Percentiles rank a stretch among this genome's conserved stretches.
Evolutionary conservation across 2,329 filamentous ascomycete species (phyloP).

Genomic region (Calonectria pseudoturangicola): DNA sequence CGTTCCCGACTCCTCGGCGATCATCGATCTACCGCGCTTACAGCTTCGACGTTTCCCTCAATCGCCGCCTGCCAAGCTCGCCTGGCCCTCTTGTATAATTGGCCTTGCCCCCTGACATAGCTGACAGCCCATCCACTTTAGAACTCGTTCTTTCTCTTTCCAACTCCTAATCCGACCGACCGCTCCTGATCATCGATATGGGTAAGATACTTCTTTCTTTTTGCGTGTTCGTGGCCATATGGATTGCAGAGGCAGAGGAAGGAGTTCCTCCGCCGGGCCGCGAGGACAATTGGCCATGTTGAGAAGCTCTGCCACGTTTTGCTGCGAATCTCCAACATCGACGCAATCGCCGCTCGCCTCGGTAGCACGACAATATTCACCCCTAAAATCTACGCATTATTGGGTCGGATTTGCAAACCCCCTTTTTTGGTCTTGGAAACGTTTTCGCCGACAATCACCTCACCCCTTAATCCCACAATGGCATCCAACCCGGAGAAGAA

Average conservation of each 20-base stretch:
- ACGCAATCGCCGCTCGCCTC: constrained; percentile 52
- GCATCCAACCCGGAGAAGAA: constrained; percentile 64
- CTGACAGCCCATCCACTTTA: constrained; percentile 48
- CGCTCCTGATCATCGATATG: constrained; percentile 64
- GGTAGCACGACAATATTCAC: constrained; percentile 61
- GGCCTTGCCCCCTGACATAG: constrained; percentile 52
- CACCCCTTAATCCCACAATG: constrained; percentile 60
- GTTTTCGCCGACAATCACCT: constrained; percentile 51
- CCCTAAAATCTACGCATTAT: constrained; percentile 68
- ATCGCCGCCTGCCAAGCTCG: constrained; percentile 33
- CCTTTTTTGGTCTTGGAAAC: constrained; percentile 56
- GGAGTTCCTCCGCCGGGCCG: constrained; percentile 45
- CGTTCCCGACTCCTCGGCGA: constrained; percentile 37
- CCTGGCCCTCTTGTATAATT: constrained; percentile 48
- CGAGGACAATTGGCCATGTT: constrained; percentile 46
- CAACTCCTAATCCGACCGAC: constrained; percentile 55
- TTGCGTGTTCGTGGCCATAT: constrained; percentile 52
- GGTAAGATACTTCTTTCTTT: constrained; percentile 63
- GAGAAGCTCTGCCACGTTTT: constrained; percentile 35
- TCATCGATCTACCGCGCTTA: constrained; percentile 33
- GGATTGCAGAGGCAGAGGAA: constrained; percentile 54
- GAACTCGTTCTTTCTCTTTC: constrained; percentile 58
- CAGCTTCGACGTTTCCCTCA: constrained; percentile 33
- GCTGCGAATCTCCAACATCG: constrained; percentile 32
- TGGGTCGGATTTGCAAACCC: constrained; percentile 61